Base-by-base conservation (phyloP, 2,329 filamentous ascomycete species). In the Ceratocystis albifundus region DNA sequence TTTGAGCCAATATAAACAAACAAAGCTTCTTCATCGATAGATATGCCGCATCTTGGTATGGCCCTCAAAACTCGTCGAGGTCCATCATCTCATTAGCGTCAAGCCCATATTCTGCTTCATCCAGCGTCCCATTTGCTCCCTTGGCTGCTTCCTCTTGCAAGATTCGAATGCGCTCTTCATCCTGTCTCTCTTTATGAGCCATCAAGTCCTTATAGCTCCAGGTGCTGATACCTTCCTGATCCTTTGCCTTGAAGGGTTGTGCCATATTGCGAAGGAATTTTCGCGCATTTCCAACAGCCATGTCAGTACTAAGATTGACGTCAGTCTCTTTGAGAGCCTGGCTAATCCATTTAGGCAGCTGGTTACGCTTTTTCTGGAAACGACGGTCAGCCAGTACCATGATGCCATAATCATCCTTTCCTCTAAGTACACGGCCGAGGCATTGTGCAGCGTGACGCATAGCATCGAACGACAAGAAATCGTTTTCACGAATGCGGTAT, bases 391-490 rank as follows among this genome's bases (percentile, higher is more conserved):
- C 94, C 32, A 99, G 81, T 3, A 99, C 93, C 94, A 99, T 99
- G 79, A 99, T 90, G n/a, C 94, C 94, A 75, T 99, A 99, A 76
- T 99, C 94, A 73, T 99, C 95, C 75, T 99, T 99, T 28, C 94
- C 94, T 71, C 94, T 83, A 69, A 99, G 79, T 55, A 99, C 94
- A 74, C 94, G 92, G 15, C 94, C 95, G 1, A 99, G 80, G 73
- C 94, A 99, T 74, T 99, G 94, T 0, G 94, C 93, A 15, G 94
- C 94, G 74, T 99, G 94, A n/a, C 94, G 86, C 93, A 99, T 99
- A 25, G 94, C 94, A 74, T 99, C 94, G 80, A 99, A 99, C 22
- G 94, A 97, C 8, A 99, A 78, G 73, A 99, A 99, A 74, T 99
- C 95, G 71, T 96, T 96, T 74, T 97, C 94, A 68, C 90, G 86